Evolutionary conservation across 129 eudicot species (phyloP).

Genomic region (Kitagawia praeruptora): DNA sequence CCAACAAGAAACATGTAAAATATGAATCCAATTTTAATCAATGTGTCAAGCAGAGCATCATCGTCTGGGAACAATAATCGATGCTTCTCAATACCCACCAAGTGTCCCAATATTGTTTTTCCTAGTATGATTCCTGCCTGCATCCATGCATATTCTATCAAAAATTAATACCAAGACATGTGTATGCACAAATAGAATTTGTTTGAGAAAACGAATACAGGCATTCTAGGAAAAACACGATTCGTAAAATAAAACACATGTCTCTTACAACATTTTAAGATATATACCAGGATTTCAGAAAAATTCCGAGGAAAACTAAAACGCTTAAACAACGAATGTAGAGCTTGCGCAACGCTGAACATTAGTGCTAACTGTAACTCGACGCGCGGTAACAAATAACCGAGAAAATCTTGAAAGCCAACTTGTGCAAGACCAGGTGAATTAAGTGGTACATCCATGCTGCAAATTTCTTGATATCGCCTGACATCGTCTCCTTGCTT

Average conservation of each 20-base stretch:
- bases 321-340: constrained; percentile 34
- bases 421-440: not conserved
- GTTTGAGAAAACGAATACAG: not conserved
- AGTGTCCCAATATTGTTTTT: constrained; percentile 23
- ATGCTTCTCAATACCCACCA: not conserved
- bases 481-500: not conserved
- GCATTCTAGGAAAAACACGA: not conserved
- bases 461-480: not conserved
- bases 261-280: not conserved
- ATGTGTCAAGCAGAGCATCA: constrained; percentile 22
- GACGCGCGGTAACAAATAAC: constrained; percentile 24
- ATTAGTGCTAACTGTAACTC: constrained; percentile 37
- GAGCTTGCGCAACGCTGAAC: constrained; percentile 23
- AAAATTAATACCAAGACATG: not conserved
- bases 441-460: not conserved
- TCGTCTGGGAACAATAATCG: constrained; percentile 20
- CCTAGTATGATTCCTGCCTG: constrained; percentile 47
- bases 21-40: constrained; percentile 27
- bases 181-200: not conserved
- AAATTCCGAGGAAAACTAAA: constrained; percentile 29
- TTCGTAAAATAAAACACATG: not conserved
- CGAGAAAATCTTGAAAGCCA: constrained; percentile 5
- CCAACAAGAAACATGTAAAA: constrained; percentile 42
- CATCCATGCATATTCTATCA: not conserved
- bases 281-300: constrained; percentile 33